Percentiles rank a stretch among this genome's conserved stretches.
Evolutionary conservation across 768 basidiomycete genomes (phyloP).

Genomic region (Kwoniella bestiolae): DNA sequence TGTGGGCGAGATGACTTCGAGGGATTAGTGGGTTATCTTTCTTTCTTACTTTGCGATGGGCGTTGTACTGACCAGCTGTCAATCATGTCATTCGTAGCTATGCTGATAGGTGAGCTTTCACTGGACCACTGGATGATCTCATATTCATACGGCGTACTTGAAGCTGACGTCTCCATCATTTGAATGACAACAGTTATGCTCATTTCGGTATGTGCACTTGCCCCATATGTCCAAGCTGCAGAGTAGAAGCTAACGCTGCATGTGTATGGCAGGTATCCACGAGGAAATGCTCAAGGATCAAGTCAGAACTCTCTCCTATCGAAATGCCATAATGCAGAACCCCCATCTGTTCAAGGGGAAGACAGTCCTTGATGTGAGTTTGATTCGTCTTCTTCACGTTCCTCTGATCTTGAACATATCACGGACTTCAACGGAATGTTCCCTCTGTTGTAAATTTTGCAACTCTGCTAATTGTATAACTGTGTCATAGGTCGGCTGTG

Average conservation of each 20-base stretch:
- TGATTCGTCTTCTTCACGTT: too few relatives aligned
- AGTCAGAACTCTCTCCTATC: constrained; percentile 94
- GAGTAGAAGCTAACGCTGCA: too few relatives aligned
- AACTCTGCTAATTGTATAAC: too few relatives aligned
- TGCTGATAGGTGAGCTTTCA: constrained; percentile 50
- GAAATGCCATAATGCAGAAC: constrained; percentile 91
- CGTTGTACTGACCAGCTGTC: neutral
- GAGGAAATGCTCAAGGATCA: constrained; percentile 99
- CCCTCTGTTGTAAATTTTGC: too few relatives aligned
- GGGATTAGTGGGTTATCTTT: constrained; percentile 53
- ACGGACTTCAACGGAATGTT: too few relatives aligned
- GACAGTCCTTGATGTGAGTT: constrained; percentile 76
- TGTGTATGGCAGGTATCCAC: constrained; percentile 96
- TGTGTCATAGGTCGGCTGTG: constrained; percentile 78
- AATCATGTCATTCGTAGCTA: constrained; percentile 33
- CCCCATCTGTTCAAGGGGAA: constrained; percentile 93
- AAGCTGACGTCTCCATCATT: constrained; percentile 4
- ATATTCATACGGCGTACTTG: too few relatives aligned
- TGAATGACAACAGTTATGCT: constrained; percentile 32
- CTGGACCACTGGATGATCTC: too few relatives aligned
- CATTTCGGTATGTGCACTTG: constrained; percentile 40
- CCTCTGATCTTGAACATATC: too few relatives aligned
- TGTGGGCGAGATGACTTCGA: constrained; percentile 52
- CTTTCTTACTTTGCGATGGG: neutral
- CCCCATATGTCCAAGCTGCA: too few relatives aligned